Evolutionary conservation across 805 yeast species (phyloP).

Genomic region (Suhomyces sp.): DNA sequence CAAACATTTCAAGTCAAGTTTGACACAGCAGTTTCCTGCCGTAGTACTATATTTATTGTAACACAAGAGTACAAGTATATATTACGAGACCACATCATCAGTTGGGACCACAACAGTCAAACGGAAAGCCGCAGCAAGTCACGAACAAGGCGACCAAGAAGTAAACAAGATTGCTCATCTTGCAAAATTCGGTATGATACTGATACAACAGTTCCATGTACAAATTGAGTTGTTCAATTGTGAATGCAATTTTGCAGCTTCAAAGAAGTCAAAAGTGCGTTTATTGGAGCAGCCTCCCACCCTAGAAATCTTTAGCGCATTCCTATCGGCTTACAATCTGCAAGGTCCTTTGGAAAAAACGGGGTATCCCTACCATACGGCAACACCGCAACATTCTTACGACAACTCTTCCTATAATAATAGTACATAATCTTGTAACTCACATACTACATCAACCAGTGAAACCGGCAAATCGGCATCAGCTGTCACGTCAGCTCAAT

Average conservation of each 20-base stretch:
- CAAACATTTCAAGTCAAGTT: background rate
- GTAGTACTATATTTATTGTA: background rate
- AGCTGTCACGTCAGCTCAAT: background rate
- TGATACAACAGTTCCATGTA: slow-evolving; percentile 2
- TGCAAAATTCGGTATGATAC: slow-evolving; percentile 2
- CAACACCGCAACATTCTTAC: too few relatives aligned
- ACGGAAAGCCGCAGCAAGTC: background rate
- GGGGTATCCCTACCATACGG: too few relatives aligned
- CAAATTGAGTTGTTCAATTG: slow-evolving; percentile 10
- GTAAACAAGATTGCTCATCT: background rate
- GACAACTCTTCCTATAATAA: too few relatives aligned
- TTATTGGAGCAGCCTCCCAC: background rate
- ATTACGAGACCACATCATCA: background rate
- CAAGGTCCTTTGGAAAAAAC: background rate
- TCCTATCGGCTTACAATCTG: background rate
- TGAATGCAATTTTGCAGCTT: slow-evolving; percentile 9
- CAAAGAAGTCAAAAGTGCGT: background rate
- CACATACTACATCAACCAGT: too few relatives aligned
- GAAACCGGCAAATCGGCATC: background rate
- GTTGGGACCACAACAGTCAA: background rate
- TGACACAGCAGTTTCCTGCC: background rate
- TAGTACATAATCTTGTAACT: too few relatives aligned
- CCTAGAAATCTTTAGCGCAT: background rate
- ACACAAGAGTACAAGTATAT: background rate
- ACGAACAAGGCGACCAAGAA: background rate